These are phyloP conservation scores for Populus euphratica DNA, from an alignment of 345 rosid genomes.

Conservation along the genomic window DNA sequence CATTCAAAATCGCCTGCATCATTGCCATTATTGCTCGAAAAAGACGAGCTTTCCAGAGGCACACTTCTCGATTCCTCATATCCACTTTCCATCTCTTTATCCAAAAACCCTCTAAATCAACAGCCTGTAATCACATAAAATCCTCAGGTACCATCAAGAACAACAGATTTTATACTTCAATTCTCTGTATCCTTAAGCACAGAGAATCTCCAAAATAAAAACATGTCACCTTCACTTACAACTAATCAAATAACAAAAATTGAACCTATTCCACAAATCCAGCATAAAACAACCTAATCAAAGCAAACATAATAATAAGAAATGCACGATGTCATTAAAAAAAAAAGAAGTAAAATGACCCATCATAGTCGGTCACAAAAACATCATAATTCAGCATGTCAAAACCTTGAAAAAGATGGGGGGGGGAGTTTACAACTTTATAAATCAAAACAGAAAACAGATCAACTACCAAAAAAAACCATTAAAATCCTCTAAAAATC, in stretches of 20 bases:
- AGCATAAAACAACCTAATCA: not conserved
- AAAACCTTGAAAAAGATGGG: not conserved
- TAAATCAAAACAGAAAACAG: not conserved
- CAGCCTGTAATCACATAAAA: not conserved
- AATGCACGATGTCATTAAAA: not conserved
- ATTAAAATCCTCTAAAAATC: not conserved
- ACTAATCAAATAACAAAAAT: not conserved
- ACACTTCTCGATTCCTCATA: slow-evolving; percentile 49
- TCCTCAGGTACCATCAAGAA: not conserved
- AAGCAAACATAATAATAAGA: not conserved
- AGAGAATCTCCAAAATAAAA: not conserved
- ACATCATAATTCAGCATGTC: not conserved
- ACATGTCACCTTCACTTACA: not conserved
- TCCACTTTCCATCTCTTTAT: slow-evolving; percentile 45
- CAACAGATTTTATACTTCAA: not conserved
- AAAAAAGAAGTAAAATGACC: not conserved
- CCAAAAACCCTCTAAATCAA: not conserved
- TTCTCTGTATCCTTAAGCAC: not conserved
- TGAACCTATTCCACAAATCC: not conserved
- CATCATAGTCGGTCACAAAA: not conserved
- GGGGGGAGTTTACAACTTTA: not conserved
- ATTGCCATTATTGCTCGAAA: slow-evolving; percentile 29
- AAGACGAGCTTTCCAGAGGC: slow-evolving; percentile 32
- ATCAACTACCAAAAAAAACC: not conserved
- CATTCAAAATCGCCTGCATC: slow-evolving; percentile 86